Base-by-base conservation (phyloP, 352 stramenopile species). In the Globisporangium iwayamae region DNA sequence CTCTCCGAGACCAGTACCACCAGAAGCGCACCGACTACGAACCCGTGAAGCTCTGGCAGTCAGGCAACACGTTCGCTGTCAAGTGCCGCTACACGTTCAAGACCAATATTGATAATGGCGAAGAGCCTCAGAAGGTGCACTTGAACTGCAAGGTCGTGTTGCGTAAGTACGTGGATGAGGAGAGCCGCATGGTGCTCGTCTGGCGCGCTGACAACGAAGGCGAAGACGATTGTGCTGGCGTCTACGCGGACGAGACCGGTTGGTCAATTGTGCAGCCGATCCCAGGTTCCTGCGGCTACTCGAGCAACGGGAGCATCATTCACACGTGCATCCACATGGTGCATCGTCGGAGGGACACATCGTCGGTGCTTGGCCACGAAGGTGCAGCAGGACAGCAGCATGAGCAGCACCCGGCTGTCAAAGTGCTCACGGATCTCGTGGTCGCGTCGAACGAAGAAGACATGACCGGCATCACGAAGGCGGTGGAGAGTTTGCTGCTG, bases 71-170 rank as follows among this genome's bases (percentile, higher is more conserved):
- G 34, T 45, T 68, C 34, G 54, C 62, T 0, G 20, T 34, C n/a
- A 63, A 63, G 30, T 53, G 18, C 1, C 61, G 46, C 13, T 61
- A 61, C 38, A 50, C 30, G 4, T 25, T 66, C 25, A 41, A 46
- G 22, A 47, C 14, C 39, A 13, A 34, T 18, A 47, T 18, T 48
- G 16, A 48, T 2, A 30, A 32, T 28, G 45, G 3, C 16, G 39
- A 20, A 18, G 36, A 48, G 8, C 22, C 10, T 45, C 38, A 58
- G 53, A 30, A 56, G 18, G 46, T 32, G 55, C 36, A 45, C 28
- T 14, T 68, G 11, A 62, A 46, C 6, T 20, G 45, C 43, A 68
- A 63, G 45, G 8, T 68, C 38, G 62, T 68, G 43, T 14, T 68
- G 46, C 46, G 46, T 10, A 52, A 59, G 32, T 32, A 36, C 22